Base-by-base conservation (phyloP, 768 basidiomycete genomes). In the Suillus clintonianus region DNA sequence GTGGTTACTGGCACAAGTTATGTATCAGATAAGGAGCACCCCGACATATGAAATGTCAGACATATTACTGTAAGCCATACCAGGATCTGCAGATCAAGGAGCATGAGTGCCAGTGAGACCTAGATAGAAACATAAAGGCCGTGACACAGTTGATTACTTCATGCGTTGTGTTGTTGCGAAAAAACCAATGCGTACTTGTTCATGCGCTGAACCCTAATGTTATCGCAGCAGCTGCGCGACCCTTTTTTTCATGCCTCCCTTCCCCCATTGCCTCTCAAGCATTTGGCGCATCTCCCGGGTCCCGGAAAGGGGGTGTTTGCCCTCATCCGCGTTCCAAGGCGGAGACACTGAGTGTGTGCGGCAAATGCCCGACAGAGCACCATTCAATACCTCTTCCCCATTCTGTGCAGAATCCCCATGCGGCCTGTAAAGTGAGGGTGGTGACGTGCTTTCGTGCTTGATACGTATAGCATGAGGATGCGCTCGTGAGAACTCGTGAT, bases 201-300 rank as follows among this genome's bases (percentile, higher is more conserved):
- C 17, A 3, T 53, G 19, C 1, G n/a, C 19, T n/a, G 51, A 32
- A 19, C 17, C 24, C 30, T 19, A n/a, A 14, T 34, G 27, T 45
- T 62, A 71, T 30, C 30, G 34, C 9, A 75, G 71, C 27, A 62
- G 42, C 14, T 36, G 59, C 11, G 51, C 59, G 5, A 76, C 32
- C 1, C 54, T 64, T 24, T 17, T 65, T 8, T 60, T 70, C 43
- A 65, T 68, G 10, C 3, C 50, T 8, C 9, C 22, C 39, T 54
- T 70, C 2, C 74, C 74, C 9, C 75, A 9, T 59, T 34, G 59
- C 9, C 15, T 51, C 19, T 73, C 69, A 36, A 70, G n/a, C 53
- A 65, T 42, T 5, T 24, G 27, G 8, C 51, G 54, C 1, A 70
- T 70, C 4, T 30, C 34, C 30, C 37, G 17, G 41, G 60, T 62